Conservation (phyloP, 2,329 filamentous ascomycete species). For the Arthrobotrys sinensis region DNA sequence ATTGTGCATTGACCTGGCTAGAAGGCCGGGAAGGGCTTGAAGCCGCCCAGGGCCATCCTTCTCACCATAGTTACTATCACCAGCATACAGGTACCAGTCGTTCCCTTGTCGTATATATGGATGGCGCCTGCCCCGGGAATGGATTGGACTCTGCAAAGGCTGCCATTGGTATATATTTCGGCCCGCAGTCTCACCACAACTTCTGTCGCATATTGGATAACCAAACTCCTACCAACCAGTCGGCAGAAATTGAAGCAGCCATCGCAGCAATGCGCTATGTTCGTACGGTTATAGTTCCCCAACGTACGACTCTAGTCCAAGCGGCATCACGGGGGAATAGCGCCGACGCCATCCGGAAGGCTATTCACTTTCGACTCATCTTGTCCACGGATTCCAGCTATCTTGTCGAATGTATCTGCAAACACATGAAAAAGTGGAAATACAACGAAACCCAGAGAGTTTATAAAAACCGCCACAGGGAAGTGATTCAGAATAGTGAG, state of each 20-base stretch:
- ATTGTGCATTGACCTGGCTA: slow-evolving; percentile 22
- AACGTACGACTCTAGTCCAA: not conserved
- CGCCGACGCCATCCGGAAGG: not conserved
- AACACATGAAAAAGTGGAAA: slow-evolving; percentile 12
- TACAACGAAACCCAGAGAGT: not conserved
- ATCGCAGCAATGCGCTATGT: slow-evolving; percentile 16
- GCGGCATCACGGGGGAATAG: not conserved
- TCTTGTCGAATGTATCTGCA: slow-evolving; percentile 30
- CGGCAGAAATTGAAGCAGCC: slow-evolving; percentile 18
- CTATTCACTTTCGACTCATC: slow-evolving; percentile 14
- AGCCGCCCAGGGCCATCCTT: not conserved
- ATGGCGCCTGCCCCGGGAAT: slow-evolving; percentile 11
- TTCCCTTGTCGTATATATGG: slow-evolving; percentile 19
- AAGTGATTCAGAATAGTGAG: slow-evolving; percentile 14
- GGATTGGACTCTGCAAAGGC: slow-evolving; percentile 1
- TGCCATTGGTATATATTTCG: too few relatives aligned
- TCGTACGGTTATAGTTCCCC: slow-evolving; percentile 9
- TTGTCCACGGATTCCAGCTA: slow-evolving; percentile 19
- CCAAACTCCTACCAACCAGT: slow-evolving; percentile 7
- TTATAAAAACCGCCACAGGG: slow-evolving; percentile 12
- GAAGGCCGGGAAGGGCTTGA: slow-evolving; percentile 11
- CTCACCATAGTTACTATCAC: slow-evolving; percentile 14
- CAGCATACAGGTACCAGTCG: slow-evolving; percentile 6
- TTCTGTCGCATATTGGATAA: too few relatives aligned
- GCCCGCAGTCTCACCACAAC: too few relatives aligned